Conservation (phyloP, 2,329 filamentous ascomycete genomes). For the Chaetomiaceae sp. region DNA sequence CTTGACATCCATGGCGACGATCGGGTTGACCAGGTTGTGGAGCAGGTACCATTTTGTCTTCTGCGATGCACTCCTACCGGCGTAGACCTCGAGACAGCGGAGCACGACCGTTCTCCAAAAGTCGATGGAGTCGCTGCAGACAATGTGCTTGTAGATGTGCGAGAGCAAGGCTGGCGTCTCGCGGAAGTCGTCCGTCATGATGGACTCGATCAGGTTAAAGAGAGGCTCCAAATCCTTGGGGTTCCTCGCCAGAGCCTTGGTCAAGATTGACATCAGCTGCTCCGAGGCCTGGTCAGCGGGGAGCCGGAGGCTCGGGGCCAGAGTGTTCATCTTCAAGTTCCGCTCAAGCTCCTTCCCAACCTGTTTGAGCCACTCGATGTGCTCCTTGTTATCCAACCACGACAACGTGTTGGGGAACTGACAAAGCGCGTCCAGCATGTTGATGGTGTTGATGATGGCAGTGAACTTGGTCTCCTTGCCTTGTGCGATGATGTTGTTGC, state of each 20-base stretch:
- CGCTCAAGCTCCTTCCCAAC: slow-evolving; percentile 75
- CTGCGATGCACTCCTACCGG: slow-evolving; percentile 71
- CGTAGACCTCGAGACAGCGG: slow-evolving; percentile 83
- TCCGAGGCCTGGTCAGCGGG: slow-evolving; percentile 86
- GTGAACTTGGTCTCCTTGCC: slow-evolving; percentile 64
- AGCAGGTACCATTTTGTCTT: slow-evolving; percentile 91
- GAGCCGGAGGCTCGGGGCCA: slow-evolving; percentile 70
- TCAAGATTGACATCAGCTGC: slow-evolving; percentile 80
- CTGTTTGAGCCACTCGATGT: slow-evolving; percentile 54
- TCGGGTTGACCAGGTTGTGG: slow-evolving; percentile 89
- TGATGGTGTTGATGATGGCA: slow-evolving; percentile 80
- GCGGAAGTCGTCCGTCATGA: slow-evolving; percentile 80
- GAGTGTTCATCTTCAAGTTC: slow-evolving; percentile 63
- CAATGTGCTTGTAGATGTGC: slow-evolving; percentile 81
- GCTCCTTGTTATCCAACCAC: slow-evolving; percentile 68
- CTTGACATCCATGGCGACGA: slow-evolving; percentile 94
- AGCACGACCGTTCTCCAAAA: slow-evolving; percentile 79
- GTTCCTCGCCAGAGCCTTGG: slow-evolving; percentile 69
- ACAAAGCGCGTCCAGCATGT: slow-evolving; percentile 75
- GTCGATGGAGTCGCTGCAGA: slow-evolving; percentile 77
- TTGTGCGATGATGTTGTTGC: slow-evolving; percentile 57
- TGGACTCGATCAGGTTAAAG: slow-evolving; percentile 75
- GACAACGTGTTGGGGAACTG: slow-evolving; percentile 57
- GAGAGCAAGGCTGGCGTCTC: slow-evolving; percentile 68
- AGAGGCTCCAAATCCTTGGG: slow-evolving; percentile 76